Evolutionary conservation across 2,329 filamentous ascomycete genomes (phyloP), one percentile per base, ranked within the genome.

Genomic region (Phialophora chinensis): DNA sequence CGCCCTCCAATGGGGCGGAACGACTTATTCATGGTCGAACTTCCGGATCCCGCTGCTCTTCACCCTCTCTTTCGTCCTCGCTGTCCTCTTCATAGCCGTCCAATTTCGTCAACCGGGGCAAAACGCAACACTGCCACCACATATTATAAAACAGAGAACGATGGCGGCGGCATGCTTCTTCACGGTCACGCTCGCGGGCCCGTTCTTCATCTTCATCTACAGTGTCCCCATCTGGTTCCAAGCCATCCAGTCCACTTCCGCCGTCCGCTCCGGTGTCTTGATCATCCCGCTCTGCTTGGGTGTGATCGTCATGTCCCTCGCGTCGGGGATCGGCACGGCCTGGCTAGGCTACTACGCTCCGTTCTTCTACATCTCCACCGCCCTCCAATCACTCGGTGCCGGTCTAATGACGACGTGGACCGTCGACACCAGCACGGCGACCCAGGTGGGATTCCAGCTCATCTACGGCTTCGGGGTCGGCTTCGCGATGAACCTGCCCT

Each of bases 211-310:
- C 42, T 69, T 79, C 50, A 68, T 78, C 17, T 80, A 77, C 62
- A 79, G 77, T 52, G 62, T 81, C 1, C 79, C 80, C 0, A 75
- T 82, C 44, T 83, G 78, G 74, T 82, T 83, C 68, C 80, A 84
- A 68, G 79, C 77, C 2, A 76, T 81, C 62, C 77, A 79, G 60
- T 76, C 75, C 4, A 74, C 73, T 7, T 75, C 74, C 2, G 66
- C 72, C 25, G 62, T 65, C 0, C 52, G 66, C 29, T 65, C 68
- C 27, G 71, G 71, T n/a, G 62, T 71, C 2, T 47, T 67, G 25
- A 58, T 57, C 35, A 54, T 73, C 14, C 71, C 71, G 14, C 42
- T 52, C 3, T 63, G 72, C 5, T 10, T 73, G 4, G 17, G 33
- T 17, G 61, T 71, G 56, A 29, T 72, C 10, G 10, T 72, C 12